Evolutionary conservation across 1,139 yeast genomes (phyloP), one percentile per base, ranked within the genome.

Genomic region (Yamadazyma pseudoaaseri): DNA sequence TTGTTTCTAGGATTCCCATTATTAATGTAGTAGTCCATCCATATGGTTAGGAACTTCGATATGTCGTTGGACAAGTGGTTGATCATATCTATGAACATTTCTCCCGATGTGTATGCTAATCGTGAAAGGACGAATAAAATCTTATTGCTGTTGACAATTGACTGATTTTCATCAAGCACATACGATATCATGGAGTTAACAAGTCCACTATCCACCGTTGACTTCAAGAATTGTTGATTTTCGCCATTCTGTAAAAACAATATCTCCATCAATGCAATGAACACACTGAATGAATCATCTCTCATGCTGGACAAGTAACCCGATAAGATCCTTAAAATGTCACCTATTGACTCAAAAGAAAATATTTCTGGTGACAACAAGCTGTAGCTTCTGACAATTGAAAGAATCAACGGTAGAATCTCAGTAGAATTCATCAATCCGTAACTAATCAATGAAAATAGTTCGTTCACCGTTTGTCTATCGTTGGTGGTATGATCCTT

Each of bases 391-490:
- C 92, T 76, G 9, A 84, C 56, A 9, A 90, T 78, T 14, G 81
- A 76, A 28, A 90, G 56, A 14, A 86, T 69, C 4, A 78, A 62
- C 1, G 90, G 84, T 31, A 92, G 60, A 16, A 84, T 77, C 53
- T 92, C 98, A 0, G 97, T 85, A 32, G 85, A 78, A 36, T 76
- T 74, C 39, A 73, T 54, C 34, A 73, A 62, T 2, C 81, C 81
- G 34, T 67, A 62, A 2, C 75, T 58, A 14, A 79, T 52, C 37
- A 76, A 52, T 3, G 70, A 72, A 37, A 80, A 67, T 20, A 86
- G 62, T 31, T 16, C 26, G 27, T 39, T 32, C 7, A 36, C 28
- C 5, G 73, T 59, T 28, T 49, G 45, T 5, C 52, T 48, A 2
- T 47, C 43, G 13, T 24, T 13, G 47, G 45, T 16, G 51, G 34